phyloP scores from a whole-genome alignment of 192 early-diverging fungal species.

The Phlyctochytrium arcticum region DNA sequence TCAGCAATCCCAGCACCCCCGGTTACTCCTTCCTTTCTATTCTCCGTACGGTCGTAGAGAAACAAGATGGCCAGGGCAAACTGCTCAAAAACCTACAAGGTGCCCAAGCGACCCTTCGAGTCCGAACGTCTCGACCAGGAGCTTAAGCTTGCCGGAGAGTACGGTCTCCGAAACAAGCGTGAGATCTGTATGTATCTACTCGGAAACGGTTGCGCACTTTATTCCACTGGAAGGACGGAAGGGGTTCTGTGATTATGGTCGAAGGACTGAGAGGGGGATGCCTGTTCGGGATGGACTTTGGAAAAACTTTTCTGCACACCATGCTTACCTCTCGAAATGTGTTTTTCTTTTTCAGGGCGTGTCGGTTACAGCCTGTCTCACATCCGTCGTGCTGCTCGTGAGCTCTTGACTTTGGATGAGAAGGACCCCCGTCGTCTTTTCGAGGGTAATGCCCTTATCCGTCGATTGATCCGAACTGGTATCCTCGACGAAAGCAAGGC shows the following conservation, averaged over 20 bases:
- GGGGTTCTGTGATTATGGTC: too few relatives aligned
- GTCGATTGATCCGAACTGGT: slow-evolving; percentile 96
- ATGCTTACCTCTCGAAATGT: too few relatives aligned
- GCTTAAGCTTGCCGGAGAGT: slow-evolving; percentile 87
- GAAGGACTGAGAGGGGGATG: too few relatives aligned
- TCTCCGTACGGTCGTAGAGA: neutral
- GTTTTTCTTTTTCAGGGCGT: slow-evolving; percentile 50
- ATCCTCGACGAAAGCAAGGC: slow-evolving; percentile 97
- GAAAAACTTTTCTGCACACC: too few relatives aligned
- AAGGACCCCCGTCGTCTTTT: slow-evolving; percentile 98
- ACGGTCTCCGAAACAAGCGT: slow-evolving; percentile 97
- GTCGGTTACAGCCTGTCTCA: slow-evolving; percentile 96
- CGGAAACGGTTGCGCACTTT: neutral
- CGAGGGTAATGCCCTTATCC: slow-evolving; percentile 99
- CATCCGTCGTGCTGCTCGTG: slow-evolving; percentile 99
- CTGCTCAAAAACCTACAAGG: slow-evolving; percentile 43
- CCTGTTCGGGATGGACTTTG: too few relatives aligned
- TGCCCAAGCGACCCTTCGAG: slow-evolving; percentile 95
- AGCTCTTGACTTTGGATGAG: slow-evolving; percentile 92
- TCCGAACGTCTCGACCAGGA: slow-evolving; percentile 88
- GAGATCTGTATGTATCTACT: slow-evolving; percentile 72
- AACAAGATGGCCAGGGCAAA: slow-evolving; percentile 31
- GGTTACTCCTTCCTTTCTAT: too few relatives aligned
- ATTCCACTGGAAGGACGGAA: neutral
- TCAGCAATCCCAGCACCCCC: too few relatives aligned